Percentiles rank a stretch among this genome's conserved stretches.
phyloP scores from a whole-genome alignment of 2,329 filamentous ascomycete genomes.

The Talaromyces islandicus region DNA sequence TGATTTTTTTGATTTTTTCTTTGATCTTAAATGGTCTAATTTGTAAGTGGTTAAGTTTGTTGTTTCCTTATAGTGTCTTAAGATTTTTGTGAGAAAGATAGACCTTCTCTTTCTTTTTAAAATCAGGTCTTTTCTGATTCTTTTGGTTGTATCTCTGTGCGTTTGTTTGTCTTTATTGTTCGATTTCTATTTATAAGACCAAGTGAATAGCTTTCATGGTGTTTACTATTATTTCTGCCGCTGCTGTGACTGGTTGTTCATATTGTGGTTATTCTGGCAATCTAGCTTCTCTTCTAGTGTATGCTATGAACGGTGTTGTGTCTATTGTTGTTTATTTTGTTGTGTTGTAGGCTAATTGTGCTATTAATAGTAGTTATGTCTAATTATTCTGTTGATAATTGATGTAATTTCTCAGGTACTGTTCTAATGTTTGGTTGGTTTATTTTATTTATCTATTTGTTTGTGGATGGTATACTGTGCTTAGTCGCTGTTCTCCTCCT shows the following conservation, averaged over 20 bases:
- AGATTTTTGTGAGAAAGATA: background rate
- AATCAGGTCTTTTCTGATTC: background rate
- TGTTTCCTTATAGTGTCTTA: background rate
- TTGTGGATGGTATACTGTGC: background rate
- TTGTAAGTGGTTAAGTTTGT: background rate
- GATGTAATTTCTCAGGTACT: background rate
- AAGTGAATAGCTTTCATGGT: background rate
- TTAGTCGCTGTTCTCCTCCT: background rate
- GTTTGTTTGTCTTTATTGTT: background rate
- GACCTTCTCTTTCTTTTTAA: background rate
- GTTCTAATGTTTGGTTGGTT: too few relatives aligned
- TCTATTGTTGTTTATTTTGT: background rate
- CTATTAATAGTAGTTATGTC: background rate
- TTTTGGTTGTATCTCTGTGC: background rate
- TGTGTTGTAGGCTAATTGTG: background rate
- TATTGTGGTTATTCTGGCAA: background rate
- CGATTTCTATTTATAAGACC: background rate
- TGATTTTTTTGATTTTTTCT: constrained; percentile 3
- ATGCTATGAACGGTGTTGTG: background rate
- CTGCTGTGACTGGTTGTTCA: background rate
- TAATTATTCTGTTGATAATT: background rate
- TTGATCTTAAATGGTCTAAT: background rate
- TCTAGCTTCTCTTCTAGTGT: background rate
- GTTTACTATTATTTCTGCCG: background rate
- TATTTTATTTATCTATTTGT: too few relatives aligned